phyloP scores from a whole-genome alignment of 2,329 filamentous ascomycete genomes.

The Colletotrichum endophyticum region DNA sequence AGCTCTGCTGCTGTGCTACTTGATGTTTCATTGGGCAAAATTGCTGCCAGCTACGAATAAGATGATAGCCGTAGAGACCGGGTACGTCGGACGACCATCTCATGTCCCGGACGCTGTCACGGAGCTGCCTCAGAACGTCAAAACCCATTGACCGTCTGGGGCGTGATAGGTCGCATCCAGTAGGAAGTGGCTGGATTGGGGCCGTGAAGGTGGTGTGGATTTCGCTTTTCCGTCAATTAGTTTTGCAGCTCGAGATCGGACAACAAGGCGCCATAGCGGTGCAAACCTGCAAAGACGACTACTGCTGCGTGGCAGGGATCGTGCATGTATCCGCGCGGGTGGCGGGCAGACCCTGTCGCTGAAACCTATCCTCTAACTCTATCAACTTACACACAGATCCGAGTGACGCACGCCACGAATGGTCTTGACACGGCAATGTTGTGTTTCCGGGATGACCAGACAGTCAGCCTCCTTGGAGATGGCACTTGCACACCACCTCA shows the following conservation, averaged over 20 bases:
- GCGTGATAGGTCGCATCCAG: background rate
- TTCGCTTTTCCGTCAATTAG: background rate
- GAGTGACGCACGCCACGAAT: constrained; percentile 13
- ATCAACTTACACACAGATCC: constrained; percentile 21
- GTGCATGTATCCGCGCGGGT: constrained; percentile 1
- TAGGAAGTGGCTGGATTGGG: constrained; percentile 8
- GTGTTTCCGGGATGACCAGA: background rate
- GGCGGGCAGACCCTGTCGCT: constrained; percentile 15
- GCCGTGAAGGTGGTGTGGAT: background rate
- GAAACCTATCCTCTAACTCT: constrained; percentile 22
- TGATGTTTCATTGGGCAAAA: background rate
- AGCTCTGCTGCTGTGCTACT: background rate
- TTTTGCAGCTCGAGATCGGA: background rate
- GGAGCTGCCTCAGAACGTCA: constrained; percentile 18
- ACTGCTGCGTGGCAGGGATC: background rate
- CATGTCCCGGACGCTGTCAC: constrained; percentile 6
- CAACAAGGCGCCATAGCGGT: background rate
- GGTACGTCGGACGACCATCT: constrained; percentile 15
- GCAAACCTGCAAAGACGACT: background rate
- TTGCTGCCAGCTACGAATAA: background rate
- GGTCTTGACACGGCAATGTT: constrained; percentile 1
- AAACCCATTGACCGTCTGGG: background rate
- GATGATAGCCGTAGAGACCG: background rate
- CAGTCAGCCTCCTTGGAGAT: background rate
- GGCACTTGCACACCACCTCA: background rate